Evolutionary conservation across 2,329 filamentous ascomycete genomes (phyloP).

Genomic region (Sphaerulina musiva): DNA sequence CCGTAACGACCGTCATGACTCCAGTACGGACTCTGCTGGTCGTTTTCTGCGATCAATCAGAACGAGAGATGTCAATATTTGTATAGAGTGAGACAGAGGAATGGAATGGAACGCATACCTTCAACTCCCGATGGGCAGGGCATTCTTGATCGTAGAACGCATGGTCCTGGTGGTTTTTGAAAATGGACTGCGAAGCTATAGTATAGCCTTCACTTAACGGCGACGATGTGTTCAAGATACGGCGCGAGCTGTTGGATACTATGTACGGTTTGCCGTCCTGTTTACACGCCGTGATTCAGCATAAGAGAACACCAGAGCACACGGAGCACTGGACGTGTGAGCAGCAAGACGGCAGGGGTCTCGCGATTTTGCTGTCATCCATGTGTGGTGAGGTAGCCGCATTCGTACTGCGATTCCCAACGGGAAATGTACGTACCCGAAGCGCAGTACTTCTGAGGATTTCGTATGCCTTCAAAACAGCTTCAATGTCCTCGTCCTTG

Average conservation of each 20-base stretch:
- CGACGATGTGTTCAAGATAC: slow-evolving; percentile 25
- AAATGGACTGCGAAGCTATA: slow-evolving; percentile 57
- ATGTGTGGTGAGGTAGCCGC: no score
- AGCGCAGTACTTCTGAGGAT: slow-evolving; percentile 39
- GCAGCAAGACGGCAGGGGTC: neutral
- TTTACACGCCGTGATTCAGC: neutral
- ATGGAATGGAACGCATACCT: slow-evolving; percentile 23
- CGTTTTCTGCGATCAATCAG: slow-evolving; percentile 17
- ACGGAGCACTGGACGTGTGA: neutral
- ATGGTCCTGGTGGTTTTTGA: slow-evolving; percentile 60
- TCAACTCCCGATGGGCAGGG: slow-evolving; percentile 49
- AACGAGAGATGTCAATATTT: neutral
- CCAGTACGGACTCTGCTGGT: slow-evolving; percentile 26
- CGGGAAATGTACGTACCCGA: slow-evolving; percentile 32
- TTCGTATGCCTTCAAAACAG: slow-evolving; percentile 42
- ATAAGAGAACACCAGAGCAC: neutral
- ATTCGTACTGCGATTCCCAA: neutral
- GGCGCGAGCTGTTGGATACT: slow-evolving; percentile 36
- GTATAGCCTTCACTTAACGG: slow-evolving; percentile 60
- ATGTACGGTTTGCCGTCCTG: slow-evolving; percentile 69
- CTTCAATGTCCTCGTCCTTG: slow-evolving; percentile 41
- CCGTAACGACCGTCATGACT: slow-evolving; percentile 27
- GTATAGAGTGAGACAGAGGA: neutral
- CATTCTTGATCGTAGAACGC: slow-evolving; percentile 61
- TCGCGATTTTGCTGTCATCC: neutral